These are phyloP conservation scores for Monilinia polystroma DNA, from an alignment of 2,329 filamentous ascomycete genomes.

Conservation along the genomic window DNA sequence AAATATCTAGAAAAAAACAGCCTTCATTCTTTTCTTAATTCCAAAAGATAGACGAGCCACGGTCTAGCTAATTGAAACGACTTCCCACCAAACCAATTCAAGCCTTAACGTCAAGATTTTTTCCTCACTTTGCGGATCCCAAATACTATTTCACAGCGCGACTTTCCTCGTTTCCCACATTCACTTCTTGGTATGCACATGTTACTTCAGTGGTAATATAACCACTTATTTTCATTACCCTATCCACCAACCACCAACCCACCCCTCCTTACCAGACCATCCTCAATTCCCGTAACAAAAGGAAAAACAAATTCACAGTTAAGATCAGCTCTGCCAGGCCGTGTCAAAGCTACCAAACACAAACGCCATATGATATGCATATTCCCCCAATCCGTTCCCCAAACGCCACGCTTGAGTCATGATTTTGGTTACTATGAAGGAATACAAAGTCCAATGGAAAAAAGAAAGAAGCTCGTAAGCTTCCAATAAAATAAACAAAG, in stretches of 20 bases:
- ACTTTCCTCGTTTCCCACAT: background rate
- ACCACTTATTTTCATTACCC: background rate
- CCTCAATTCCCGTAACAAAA: background rate
- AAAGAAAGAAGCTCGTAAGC: background rate
- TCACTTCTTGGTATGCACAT: background rate
- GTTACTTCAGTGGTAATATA: background rate
- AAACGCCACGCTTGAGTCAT: constrained; percentile 23
- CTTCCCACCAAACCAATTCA: background rate
- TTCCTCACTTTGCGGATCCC: background rate
- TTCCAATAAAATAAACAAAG: constrained; percentile 11
- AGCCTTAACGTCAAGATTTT: background rate
- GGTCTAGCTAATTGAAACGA: background rate
- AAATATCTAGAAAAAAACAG: background rate
- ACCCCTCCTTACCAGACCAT: background rate
- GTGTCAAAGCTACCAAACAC: background rate
- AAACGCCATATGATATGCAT: background rate
- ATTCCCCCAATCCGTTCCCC: background rate
- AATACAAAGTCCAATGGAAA: background rate
- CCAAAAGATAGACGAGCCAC: background rate
- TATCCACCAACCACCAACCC: background rate
- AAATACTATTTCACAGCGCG: background rate
- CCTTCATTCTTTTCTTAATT: background rate
- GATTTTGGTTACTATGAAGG: constrained; percentile 9
- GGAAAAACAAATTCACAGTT: background rate
- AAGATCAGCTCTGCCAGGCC: background rate